Conservation (phyloP, 1,139 yeast species). For the Candida albicans region DNA sequence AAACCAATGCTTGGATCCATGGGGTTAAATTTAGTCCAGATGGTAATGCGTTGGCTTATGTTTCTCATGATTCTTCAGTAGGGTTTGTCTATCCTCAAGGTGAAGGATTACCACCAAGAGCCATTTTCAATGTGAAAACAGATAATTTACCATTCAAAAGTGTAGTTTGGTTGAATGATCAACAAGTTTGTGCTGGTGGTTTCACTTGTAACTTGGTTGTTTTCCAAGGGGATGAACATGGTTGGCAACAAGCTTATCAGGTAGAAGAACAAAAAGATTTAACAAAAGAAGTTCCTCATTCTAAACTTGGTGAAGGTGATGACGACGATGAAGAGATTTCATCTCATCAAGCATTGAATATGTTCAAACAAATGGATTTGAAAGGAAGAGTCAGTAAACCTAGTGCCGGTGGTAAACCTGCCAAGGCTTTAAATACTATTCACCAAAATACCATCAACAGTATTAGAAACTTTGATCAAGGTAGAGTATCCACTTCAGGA, state of each 20-base stretch:
- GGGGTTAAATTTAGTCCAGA: slow-evolving; percentile 84
- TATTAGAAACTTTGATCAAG: slow-evolving; percentile 60
- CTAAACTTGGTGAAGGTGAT: slow-evolving; percentile 28
- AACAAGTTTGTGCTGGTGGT: slow-evolving; percentile 82
- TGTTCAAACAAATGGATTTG: slow-evolving; percentile 94
- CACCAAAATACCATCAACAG: slow-evolving; percentile 90
- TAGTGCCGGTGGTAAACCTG: slow-evolving; percentile 29
- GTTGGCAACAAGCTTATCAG: slow-evolving; percentile 67
- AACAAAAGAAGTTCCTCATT: slow-evolving; percentile 36
- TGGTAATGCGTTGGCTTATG: slow-evolving; percentile 78
- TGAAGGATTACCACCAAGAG: slow-evolving; percentile 55
- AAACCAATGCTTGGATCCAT: slow-evolving; percentile 89
- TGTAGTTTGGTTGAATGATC: slow-evolving; percentile 64
- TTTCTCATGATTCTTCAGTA: slow-evolving; percentile 73
- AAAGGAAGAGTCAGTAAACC: slow-evolving; percentile 73
- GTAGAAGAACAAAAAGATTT: slow-evolving; percentile 57
- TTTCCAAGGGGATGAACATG: slow-evolving; percentile 65
- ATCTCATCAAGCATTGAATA: slow-evolving; percentile 82
- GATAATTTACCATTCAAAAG: slow-evolving; percentile 81
- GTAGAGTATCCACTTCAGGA: slow-evolving; percentile 50
- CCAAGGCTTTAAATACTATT: slow-evolving; percentile 63
- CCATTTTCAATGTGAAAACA: slow-evolving; percentile 54
- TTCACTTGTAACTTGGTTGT: slow-evolving; percentile 90
- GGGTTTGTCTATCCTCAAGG: slow-evolving; percentile 77
- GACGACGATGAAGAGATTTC: slow-evolving; percentile 62